phyloP scores from a whole-genome alignment of 1,139 yeast genomes.

The Hyphopichia burtonii region DNA sequence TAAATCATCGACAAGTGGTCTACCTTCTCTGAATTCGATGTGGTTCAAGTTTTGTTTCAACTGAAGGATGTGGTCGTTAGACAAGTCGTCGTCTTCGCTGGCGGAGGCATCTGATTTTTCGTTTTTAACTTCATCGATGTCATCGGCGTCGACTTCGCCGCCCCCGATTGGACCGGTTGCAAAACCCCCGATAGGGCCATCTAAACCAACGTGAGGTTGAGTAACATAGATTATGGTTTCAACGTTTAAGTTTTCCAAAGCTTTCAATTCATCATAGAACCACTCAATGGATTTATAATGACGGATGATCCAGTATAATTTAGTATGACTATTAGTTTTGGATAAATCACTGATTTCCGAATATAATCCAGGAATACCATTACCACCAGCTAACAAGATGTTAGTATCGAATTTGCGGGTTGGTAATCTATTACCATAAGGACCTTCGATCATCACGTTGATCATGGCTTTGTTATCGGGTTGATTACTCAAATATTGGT shows the following conservation, averaged over 20 bases:
- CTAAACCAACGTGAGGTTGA: slow-evolving; percentile 22
- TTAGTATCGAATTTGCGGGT: slow-evolving; percentile 51
- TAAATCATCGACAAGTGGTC: slow-evolving; percentile 41
- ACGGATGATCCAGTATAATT: slow-evolving; percentile 38
- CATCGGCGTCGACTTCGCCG: slow-evolving; percentile 9
- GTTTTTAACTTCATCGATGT: slow-evolving; percentile 14
- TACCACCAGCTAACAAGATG: slow-evolving; percentile 64
- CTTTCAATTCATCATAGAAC: slow-evolving; percentile 44
- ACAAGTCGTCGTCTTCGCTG: slow-evolving; percentile 12
- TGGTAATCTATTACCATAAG: slow-evolving; percentile 36
- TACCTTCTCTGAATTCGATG: slow-evolving; percentile 32
- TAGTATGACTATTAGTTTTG: slow-evolving; percentile 14
- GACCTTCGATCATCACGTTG: slow-evolving; percentile 40
- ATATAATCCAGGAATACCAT: slow-evolving; percentile 63
- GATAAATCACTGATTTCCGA: slow-evolving; percentile 30
- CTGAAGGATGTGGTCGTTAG: slow-evolving; percentile 12
- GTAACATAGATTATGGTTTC: slow-evolving; percentile 40
- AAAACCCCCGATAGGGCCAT: slow-evolving; percentile 6
- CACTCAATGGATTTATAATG: slow-evolving; percentile 48
- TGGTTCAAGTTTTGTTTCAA: slow-evolving; percentile 20
- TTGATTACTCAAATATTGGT: slow-evolving; percentile 44
- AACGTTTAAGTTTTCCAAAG: slow-evolving; percentile 20
- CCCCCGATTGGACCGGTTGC: slow-evolving; percentile 4
- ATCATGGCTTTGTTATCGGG: slow-evolving; percentile 40
- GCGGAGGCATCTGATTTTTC: slow-evolving; percentile 11